Evolutionary conservation across 306 rosid genomes (phyloP), one percentile per base, ranked within the genome.

Genomic region (Sicyos edulis): DNA sequence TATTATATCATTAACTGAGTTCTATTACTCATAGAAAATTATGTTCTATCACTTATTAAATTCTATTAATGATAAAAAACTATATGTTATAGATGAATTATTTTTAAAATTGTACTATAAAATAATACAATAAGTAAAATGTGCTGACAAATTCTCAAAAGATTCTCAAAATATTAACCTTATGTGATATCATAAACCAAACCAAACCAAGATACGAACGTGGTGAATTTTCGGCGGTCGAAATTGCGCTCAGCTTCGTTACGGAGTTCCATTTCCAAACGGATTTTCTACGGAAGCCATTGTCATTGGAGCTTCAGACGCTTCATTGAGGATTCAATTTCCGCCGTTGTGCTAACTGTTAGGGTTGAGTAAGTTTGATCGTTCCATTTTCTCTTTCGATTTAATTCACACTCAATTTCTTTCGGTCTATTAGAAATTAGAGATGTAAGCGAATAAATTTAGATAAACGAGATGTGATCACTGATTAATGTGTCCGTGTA

Each of bases 211-310:
- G 5, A 32, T 5, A 5, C 37, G 37, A 50, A 37, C 52, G 16
- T 64, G 70, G 24, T 37, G 51, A 20, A 6, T 20, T 44, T 10
- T 10, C 40, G 54, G 34, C 34, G 71, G 11, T 65, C 70, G 54
- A 44, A 59, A 65, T 65, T 65, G 29, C 5, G 44, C 45, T 44
- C 34, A 10, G 49, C n/a, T 20, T 19, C 17, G 54, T 6, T 19
- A 16, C n/a, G 6, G 34, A 66, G 54, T 44, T 66, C 13, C 54
- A 6, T 42, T 44, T 11, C 53, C 29, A 52, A 16, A 62, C 15
- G 49, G 24, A 7, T 16, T 62, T 3, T 61, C 70, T 8, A n/a
- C 29, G 52, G 52, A 37, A 63, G 24, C 70, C 71, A 66, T 66
- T 12, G 71, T 29, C n/a, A 42, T 20, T 19, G 54, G 54, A 66